phyloP scores from a whole-genome alignment of 352 stramenopile genomes.

The Globisporangium abappressorium region DNA sequence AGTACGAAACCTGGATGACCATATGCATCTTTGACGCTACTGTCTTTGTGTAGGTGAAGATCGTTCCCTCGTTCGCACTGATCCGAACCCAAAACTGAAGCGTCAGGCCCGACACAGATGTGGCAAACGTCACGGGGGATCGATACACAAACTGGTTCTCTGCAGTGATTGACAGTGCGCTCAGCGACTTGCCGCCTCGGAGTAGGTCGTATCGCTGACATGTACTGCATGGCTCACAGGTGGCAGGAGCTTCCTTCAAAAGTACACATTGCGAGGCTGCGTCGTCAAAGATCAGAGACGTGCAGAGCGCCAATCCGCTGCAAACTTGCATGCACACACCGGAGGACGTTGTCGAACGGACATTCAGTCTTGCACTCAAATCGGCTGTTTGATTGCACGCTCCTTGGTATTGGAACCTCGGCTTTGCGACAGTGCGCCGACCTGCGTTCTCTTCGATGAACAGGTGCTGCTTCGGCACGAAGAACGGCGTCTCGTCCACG shows the following conservation, averaged over 20 bases:
- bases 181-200: background rate
- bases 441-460: conserved; percentile 34
- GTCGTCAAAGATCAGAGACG: conserved; percentile 2
- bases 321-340: conserved; percentile 9
- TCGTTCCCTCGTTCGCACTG: conserved; percentile 18
- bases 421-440: conserved; percentile 14
- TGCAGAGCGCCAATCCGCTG: background rate
- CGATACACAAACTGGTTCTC: conserved; percentile 7
- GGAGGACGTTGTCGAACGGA: background rate
- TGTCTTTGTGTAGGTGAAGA: conserved; percentile 27
- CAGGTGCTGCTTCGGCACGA: conserved; percentile 31
- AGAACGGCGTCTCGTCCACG: conserved; percentile 43
- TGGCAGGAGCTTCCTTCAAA: background rate
- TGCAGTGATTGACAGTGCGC: conserved; percentile 2
- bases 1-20: conserved; percentile 11
- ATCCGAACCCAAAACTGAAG: conserved; percentile 29
- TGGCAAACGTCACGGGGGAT: background rate
- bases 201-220: conserved; percentile 5
- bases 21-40: conserved; percentile 15
- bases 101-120: conserved; percentile 11
- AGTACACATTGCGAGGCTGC: conserved; percentile 5
- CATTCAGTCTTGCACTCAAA: background rate
- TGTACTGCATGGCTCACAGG: conserved; percentile 6
- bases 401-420: conserved; percentile 25
- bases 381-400: background rate